Conservation (phyloP, 202 grass and related monocot genomes). For the Carex sylvatica region DNA sequence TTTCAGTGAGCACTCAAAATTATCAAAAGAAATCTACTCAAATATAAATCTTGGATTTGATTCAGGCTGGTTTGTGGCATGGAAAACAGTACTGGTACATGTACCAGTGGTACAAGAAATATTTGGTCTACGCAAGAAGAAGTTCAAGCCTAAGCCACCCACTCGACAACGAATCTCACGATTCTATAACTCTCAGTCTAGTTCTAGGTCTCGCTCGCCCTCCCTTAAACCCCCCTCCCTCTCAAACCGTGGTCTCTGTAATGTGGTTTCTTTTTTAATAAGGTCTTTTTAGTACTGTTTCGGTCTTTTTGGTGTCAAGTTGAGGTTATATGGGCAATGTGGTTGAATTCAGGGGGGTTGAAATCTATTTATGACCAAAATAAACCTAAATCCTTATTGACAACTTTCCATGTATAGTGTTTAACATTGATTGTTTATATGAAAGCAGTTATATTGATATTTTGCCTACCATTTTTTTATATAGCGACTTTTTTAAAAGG, state of each 20-base stretch:
- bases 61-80: slow-evolving; percentile 90
- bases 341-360: neutral
- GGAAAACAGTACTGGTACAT: slow-evolving; percentile 91
- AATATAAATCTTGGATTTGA: neutral
- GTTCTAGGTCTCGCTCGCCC: slow-evolving; percentile 7
- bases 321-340: neutral
- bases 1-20: neutral
- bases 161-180: slow-evolving; percentile 49
- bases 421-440: neutral
- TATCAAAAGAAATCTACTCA: neutral
- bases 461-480: too few species aligned
- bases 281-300: neutral
- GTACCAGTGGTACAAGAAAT: slow-evolving; percentile 98
- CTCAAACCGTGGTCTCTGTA: neutral
- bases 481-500: too few species aligned
- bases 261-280: neutral
- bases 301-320: neutral
- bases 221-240: neutral
- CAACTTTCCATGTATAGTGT: neutral
- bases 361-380: neutral
- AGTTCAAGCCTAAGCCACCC: slow-evolving; percentile 61
- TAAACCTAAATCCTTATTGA: neutral
- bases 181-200: slow-evolving; percentile 37
- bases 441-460: too few species aligned
- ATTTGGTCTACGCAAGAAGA: slow-evolving; percentile 85